These are phyloP conservation scores for Dipteronia sinensis DNA, from an alignment of 345 rosid genomes.

Conservation along the genomic window DNA sequence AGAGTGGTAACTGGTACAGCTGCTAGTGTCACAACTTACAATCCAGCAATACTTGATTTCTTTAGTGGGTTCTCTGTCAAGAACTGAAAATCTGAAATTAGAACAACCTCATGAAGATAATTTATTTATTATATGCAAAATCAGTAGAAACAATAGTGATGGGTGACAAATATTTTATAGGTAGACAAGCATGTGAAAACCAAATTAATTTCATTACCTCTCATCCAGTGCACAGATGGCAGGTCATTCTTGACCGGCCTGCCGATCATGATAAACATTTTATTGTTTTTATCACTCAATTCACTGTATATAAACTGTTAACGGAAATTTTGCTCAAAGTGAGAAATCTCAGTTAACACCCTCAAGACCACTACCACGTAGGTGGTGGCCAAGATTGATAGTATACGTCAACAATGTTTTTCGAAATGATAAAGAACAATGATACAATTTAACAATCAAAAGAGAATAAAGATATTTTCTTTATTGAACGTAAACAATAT, in stretches of 20 bases:
- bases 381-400: too few relatives aligned
- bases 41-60: not conserved
- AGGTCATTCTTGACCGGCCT: not conserved
- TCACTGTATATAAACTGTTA: not conserved
- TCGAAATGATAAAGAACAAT: too few relatives aligned
- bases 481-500: too few relatives aligned
- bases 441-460: too few relatives aligned
- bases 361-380: too few relatives aligned
- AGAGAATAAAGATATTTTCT: too few relatives aligned
- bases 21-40: not conserved
- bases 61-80: not conserved
- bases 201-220: not conserved
- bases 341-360: too few relatives aligned
- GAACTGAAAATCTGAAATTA: not conserved
- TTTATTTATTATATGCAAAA: constrained; percentile 16
- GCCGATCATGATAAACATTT: too few relatives aligned
- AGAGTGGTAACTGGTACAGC: not conserved
- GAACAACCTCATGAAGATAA: not conserved
- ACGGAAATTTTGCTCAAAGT: too few relatives aligned
- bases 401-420: too few relatives aligned
- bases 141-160: not conserved
- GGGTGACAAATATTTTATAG: not conserved
- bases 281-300: not conserved
- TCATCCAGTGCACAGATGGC: not conserved
- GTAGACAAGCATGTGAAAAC: not conserved